A percentile compares a stretch with the other conserved stretches of the same genome.
phyloP scores from a whole-genome alignment of 2,329 filamentous ascomycete species.

The Neonectria ditissima region DNA sequence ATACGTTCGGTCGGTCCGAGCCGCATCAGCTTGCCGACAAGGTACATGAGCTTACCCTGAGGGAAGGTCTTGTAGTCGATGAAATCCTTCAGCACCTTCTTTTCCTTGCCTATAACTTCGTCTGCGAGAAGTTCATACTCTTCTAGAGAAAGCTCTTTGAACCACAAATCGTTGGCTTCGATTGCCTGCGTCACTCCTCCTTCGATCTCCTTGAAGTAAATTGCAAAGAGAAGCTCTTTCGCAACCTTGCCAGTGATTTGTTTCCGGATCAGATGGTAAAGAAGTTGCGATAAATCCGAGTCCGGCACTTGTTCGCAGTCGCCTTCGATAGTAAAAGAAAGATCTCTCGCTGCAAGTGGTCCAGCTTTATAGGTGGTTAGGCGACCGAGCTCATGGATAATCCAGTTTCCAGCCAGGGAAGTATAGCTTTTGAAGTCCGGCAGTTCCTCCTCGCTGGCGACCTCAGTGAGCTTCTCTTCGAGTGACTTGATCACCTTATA shows the following conservation, averaged over 20 bases:
- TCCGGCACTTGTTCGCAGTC: slow-evolving; percentile 61
- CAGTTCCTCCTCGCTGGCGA: slow-evolving; percentile 31
- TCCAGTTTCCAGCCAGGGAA: slow-evolving; percentile 71
- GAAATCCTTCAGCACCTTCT: slow-evolving; percentile 61
- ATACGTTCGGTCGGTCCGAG: slow-evolving; percentile 66
- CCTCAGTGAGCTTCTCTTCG: slow-evolving; percentile 45
- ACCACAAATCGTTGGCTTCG: slow-evolving; percentile 64
- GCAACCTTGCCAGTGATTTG: slow-evolving; percentile 68
- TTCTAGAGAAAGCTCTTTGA: slow-evolving; percentile 59
- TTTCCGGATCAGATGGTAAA: slow-evolving; percentile 60
- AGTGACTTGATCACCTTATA: slow-evolving; percentile 71
- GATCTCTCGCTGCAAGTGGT: slow-evolving; percentile 47
- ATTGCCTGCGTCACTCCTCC: slow-evolving; percentile 59
- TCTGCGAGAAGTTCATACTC: slow-evolving; percentile 64
- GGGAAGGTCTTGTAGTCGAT: slow-evolving; percentile 59
- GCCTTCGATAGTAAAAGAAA: slow-evolving; percentile 59
- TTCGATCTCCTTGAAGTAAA: slow-evolving; percentile 61
- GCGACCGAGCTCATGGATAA: slow-evolving; percentile 80
- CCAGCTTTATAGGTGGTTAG: slow-evolving; percentile 66
- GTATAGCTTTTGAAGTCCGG: slow-evolving; percentile 54
- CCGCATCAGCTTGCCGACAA: slow-evolving; percentile 70
- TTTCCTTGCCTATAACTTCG: slow-evolving; percentile 58
- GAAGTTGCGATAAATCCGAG: slow-evolving; percentile 61
- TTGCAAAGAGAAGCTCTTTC: slow-evolving; percentile 67
- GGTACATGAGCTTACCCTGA: slow-evolving; percentile 70